Evolutionary conservation across 2,329 filamentous ascomycete species (phyloP), one percentile per base, ranked within the genome.

Genomic region (Colletotrichum tanaceti): DNA sequence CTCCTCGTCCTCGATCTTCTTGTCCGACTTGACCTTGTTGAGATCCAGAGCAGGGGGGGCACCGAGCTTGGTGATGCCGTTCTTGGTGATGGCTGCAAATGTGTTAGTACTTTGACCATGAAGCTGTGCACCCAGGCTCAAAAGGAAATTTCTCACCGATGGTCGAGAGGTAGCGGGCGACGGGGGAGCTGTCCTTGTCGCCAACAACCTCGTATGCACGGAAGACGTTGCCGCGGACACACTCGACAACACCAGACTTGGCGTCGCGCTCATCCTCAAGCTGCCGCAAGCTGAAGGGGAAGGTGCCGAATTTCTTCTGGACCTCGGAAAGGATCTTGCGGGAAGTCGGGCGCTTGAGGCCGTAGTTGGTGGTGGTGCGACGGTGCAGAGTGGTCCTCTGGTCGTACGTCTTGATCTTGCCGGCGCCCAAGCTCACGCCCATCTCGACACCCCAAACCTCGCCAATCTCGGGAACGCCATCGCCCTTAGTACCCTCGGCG

Each of bases 371-470:
- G 73, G 89, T 91, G 66, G 96, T 98, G 76, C 95, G 92, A 78
- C 95, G 93, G 84, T 98, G 94, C 73, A 99, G 88, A 55, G 96
- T 99, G 59, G 96, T 85, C 72, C 96, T 90, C 82, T 97, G 91
- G 77, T 93, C 90, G 70, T 97, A 86, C 74, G 86, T 91, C 91
- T 98, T 99, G 81, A 97, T 92, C 87, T 99, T 99, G 79, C 96
- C 96, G 71, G 89, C 90, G 72, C 94, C 94, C 75, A 96, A 84
- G 81, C 92, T 96, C 78, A 99, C 89, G 74, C 95, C 95, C 79
- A 98, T 90, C 86, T 99, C 96, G 63, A 99, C 93, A 81, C 96
- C 96, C 96, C 96, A 99, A 70, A 97, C 94, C 79, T 99, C 96
- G 73, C 93, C 91, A 65, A 97, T 84, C 77, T 97, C 95, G 66